Evolutionary conservation across 2,329 filamentous ascomycete genomes (phyloP).

Genomic region (Calycina herbarum): DNA sequence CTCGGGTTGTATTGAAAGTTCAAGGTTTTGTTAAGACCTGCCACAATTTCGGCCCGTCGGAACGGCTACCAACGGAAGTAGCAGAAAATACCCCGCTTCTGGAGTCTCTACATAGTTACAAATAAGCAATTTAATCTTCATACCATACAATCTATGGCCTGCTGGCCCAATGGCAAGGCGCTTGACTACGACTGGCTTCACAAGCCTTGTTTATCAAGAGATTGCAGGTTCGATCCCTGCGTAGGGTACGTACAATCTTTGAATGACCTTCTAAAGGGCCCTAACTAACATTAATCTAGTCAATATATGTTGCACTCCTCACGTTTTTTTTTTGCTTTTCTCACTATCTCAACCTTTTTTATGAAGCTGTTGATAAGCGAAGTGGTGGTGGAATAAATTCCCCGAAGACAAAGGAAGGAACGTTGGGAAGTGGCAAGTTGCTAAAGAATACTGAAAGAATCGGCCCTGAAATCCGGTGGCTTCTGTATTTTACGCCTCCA

Average conservation of each 20-base stretch:
- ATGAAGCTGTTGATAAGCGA: too few relatives aligned
- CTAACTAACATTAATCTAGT: too few relatives aligned
- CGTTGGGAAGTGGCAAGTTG: too few relatives aligned
- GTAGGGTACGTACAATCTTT: conserved; percentile 1
- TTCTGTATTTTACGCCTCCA: neutral
- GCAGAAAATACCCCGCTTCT: neutral
- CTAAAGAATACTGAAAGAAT: too few relatives aligned
- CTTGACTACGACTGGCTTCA: conserved; percentile 49
- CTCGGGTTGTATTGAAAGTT: too few relatives aligned
- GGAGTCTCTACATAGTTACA: neutral
- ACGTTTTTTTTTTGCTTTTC: too few relatives aligned
- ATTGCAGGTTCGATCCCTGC: conserved; percentile 40
- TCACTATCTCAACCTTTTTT: neutral
- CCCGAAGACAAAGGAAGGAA: too few relatives aligned
- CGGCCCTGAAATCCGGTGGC: neutral
- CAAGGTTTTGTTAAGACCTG: too few relatives aligned
- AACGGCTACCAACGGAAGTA: neutral
- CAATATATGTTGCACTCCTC: too few relatives aligned
- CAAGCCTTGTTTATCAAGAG: conserved; percentile 37
- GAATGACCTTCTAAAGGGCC: too few relatives aligned
- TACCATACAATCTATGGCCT: conserved; percentile 18
- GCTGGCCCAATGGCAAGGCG: conserved; percentile 58
- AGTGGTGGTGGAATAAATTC: too few relatives aligned
- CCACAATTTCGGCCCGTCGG: too few relatives aligned
- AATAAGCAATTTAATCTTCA: neutral